Conservation (phyloP, 257 asterid genomes). For the Nicotiana undulata region DNA sequence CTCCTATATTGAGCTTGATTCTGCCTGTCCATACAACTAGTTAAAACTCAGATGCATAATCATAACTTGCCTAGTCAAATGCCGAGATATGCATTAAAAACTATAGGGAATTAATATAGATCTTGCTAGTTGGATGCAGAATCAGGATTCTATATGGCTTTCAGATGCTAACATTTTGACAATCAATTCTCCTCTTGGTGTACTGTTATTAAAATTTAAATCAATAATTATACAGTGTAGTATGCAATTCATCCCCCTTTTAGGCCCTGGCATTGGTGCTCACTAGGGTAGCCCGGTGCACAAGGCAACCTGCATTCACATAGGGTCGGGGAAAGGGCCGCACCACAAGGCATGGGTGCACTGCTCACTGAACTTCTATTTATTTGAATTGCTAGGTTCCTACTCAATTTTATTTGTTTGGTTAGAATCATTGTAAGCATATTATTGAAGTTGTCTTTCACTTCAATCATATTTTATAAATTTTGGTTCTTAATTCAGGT, state of each 20-base stretch:
- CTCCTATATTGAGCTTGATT: background rate
- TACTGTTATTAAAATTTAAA: background rate
- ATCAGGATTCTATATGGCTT: background rate
- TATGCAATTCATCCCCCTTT: background rate
- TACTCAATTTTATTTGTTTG: background rate
- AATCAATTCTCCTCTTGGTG: background rate
- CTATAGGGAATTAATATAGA: background rate
- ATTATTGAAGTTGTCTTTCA: background rate
- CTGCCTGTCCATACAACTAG: background rate
- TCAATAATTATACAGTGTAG: background rate
- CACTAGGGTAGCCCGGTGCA: background rate
- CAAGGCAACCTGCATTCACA: no score
- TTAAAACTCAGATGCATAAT: background rate
- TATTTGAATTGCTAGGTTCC: background rate
- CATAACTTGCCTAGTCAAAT: background rate
- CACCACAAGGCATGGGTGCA: no score
- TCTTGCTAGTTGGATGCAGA: background rate
- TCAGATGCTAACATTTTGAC: background rate
- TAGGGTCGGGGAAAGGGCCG: no score
- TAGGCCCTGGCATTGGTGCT: background rate
- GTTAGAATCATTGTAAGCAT: background rate
- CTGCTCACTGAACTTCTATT: background rate
- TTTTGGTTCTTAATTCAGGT: slow-evolving; percentile 46
- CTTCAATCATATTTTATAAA: background rate
- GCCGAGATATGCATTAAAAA: background rate